phyloP scores from a whole-genome alignment of 768 basidiomycete species.

The Lyophyllum atratum region DNA sequence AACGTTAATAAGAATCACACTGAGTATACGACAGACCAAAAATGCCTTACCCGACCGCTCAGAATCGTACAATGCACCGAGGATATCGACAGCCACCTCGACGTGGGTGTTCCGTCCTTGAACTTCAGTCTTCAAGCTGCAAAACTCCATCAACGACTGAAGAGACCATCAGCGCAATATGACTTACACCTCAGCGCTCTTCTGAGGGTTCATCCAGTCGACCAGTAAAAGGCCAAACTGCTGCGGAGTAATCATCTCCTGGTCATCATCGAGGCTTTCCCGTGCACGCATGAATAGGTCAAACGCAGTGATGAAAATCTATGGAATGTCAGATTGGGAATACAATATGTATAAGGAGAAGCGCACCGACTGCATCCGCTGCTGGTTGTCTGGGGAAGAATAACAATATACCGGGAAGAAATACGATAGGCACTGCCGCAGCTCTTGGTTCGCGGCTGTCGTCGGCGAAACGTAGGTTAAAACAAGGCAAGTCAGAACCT shows the following conservation, averaged over 20 bases:
- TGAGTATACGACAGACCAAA: not conserved
- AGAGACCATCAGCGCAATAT: not conserved
- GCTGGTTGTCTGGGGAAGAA: slow-evolving; percentile 80
- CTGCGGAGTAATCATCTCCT: slow-evolving; percentile 70
- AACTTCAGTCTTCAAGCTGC: slow-evolving; percentile 13
- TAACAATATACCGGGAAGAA: slow-evolving; percentile 96
- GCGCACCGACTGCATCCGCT: slow-evolving; percentile 52
- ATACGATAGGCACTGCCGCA: slow-evolving; percentile 92
- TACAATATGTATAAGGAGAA: not conserved
- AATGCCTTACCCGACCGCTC: slow-evolving; percentile 42
- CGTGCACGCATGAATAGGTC: slow-evolving; percentile 58
- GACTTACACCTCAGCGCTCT: slow-evolving; percentile 51
- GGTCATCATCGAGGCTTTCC: slow-evolving; percentile 67
- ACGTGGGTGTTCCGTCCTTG: slow-evolving; percentile 45
- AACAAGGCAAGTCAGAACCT: slow-evolving; percentile 44
- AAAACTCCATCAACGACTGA: not conserved
- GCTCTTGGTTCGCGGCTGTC: slow-evolving; percentile 79
- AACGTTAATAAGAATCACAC: not conserved
- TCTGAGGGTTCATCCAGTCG: slow-evolving; percentile 88
- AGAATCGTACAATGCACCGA: slow-evolving; percentile 48
- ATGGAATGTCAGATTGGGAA: not conserved
- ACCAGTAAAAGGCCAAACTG: slow-evolving; percentile 80
- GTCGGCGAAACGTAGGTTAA: slow-evolving; percentile 82
- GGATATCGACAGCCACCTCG: slow-evolving; percentile 58
- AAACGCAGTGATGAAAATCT: slow-evolving; percentile 77